Conservation (phyloP, 2,329 filamentous ascomycete species). For the Ampelomyces quisqualis region DNA sequence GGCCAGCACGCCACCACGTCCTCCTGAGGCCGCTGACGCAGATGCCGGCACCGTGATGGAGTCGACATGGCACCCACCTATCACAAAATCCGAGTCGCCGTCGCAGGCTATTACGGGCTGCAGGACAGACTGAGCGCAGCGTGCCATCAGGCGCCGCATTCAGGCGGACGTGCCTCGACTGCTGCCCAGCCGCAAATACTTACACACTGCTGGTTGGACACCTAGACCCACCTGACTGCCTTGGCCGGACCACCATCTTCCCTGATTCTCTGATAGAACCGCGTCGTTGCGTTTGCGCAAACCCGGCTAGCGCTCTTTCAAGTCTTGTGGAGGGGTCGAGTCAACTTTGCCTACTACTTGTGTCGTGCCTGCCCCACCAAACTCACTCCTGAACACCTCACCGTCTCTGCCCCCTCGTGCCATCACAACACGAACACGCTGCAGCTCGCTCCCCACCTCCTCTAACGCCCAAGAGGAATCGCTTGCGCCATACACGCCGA, state of each 20-base stretch:
- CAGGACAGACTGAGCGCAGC: constrained; percentile 34
- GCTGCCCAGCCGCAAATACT: constrained; percentile 14
- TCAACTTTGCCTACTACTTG: constrained; percentile 21
- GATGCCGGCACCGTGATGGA: constrained; percentile 22
- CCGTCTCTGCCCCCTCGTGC: constrained; percentile 24
- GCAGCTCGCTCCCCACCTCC: constrained; percentile 15
- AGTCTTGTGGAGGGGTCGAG: constrained; percentile 30
- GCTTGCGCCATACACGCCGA: constrained; percentile 28
- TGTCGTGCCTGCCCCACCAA: constrained; percentile 31
- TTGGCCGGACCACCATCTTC: constrained; percentile 8
- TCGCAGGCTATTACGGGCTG: constrained; percentile 25
- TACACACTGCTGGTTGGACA: constrained; percentile 15
- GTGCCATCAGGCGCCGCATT: constrained; percentile 16
- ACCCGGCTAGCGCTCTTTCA: constrained; percentile 37
- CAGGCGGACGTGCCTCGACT: constrained; percentile 5
- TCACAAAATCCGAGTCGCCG: constrained; percentile 32
- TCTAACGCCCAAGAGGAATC: constrained; percentile 19
- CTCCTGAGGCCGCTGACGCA: constrained; percentile 20
- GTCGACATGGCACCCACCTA: constrained; percentile 25
- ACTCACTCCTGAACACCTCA: constrained; percentile 23
- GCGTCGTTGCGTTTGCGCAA: constrained; percentile 17
- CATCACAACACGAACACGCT: constrained; percentile 17
- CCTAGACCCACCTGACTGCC: constrained; percentile 9
- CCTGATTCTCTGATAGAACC: constrained; percentile 7
- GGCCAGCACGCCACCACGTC: no score